Base-by-base conservation (phyloP, 1,139 yeast genomes). In the Pichia sp. region DNA sequence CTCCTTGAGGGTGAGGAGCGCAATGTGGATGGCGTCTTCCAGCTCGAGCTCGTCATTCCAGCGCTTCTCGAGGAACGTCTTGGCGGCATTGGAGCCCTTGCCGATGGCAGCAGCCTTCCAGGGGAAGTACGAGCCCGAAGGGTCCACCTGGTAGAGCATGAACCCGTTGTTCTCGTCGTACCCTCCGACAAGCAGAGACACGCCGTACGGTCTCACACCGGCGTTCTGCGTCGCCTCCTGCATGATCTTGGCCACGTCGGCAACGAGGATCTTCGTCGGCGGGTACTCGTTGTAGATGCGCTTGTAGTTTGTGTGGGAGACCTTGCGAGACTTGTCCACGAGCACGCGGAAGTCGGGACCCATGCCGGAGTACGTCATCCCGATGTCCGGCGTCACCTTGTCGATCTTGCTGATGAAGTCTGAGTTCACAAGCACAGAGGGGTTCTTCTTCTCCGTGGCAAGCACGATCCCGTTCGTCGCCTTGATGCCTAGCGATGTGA, bases 21-120 rank as follows among this genome's bases (percentile, higher is more conserved):
- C 96, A 64, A 93, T 95, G 69, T 95, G 99, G 60, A 95, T 89
- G 50, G 98, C 99, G 69, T 95, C 99, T 73, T 95, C 99, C 58
- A 95, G 77, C 72, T 95, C 99, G 66, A 95, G 76, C 67, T 93
- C 96, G 60, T 90, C 95, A 66, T 90, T 91, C 97, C 98, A 95
- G 73, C 99, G 85, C 74, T 95, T 95, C 69, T 95, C 99, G 66
- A 95, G 75, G 65, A 95, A 95, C 0, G 99, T 93, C 74, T 95
- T 93, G 37, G 99, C 99, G 8, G 95, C 87, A 43, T 83, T 83
- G 5, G 96, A 83, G 28, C 96, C 95, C 68, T 90, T 91, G 58
- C 99, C 99, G 63, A 95, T 93, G 28, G 99, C 98, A 3, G 99
- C 93, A 28, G 99, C 99, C 71, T 93, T 93, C 99, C 99, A 95